Percentiles rank a stretch among this genome's conserved stretches.
Conservation (phyloP, 1,284 basidiomycete species). For the Papiliotrema nemorosa region DNA sequence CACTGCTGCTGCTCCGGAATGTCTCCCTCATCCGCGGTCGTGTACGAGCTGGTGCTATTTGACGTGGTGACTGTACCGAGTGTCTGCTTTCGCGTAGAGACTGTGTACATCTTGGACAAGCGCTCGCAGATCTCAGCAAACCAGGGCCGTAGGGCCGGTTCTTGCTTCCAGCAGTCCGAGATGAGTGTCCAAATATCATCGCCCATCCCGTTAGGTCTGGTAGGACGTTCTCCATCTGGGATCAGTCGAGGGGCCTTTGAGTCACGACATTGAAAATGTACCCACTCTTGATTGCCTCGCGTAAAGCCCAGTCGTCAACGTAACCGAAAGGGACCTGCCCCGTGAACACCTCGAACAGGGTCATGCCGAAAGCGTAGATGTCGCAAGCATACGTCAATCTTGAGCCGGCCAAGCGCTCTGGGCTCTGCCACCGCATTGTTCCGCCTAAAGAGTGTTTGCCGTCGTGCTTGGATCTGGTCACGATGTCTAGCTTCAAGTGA, state of each 20-base stretch:
- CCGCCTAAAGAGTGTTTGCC: constrained; percentile 51
- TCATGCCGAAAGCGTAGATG: constrained; percentile 66
- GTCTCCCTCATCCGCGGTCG: constrained; percentile 13
- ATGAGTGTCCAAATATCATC: not conserved
- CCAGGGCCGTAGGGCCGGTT: too few relatives aligned
- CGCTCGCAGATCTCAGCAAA: too few relatives aligned
- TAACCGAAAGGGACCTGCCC: constrained; percentile 62
- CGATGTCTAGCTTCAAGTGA: constrained; percentile 64
- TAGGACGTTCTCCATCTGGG: constrained; percentile 59
- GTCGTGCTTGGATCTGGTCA: constrained; percentile 13
- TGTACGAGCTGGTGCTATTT: constrained; percentile 5
- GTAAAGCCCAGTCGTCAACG: constrained; percentile 60
- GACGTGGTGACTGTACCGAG: not conserved
- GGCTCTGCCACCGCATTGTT: constrained; percentile 67
- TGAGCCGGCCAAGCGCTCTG: constrained; percentile 61
- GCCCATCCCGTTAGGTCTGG: constrained; percentile 40
- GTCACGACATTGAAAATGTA: too few relatives aligned
- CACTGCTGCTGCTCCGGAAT: constrained; percentile 9
- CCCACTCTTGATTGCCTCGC: constrained; percentile 61
- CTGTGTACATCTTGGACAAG: too few relatives aligned
- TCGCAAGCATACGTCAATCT: constrained; percentile 52
- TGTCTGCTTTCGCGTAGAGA: not conserved
- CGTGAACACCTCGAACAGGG: constrained; percentile 56
- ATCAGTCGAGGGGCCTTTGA: not conserved
- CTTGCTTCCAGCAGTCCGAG: not conserved